These are phyloP conservation scores for Beauveria australis DNA, from an alignment of 2,329 filamentous ascomycete species.

Conservation along the genomic window DNA sequence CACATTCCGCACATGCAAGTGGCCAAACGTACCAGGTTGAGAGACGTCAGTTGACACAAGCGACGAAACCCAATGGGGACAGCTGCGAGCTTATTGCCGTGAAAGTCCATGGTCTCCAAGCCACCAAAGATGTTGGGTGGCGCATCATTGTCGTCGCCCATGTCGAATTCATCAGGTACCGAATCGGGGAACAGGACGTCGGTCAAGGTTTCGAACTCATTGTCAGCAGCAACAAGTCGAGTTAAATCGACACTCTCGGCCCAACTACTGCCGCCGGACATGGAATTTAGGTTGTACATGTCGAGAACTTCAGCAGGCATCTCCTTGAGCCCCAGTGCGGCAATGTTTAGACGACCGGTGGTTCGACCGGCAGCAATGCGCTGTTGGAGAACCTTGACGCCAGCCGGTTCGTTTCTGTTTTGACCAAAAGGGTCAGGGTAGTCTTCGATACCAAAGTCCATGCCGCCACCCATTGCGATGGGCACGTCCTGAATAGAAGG, in stretches of 20 bases:
- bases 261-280: constrained; percentile 62
- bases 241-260: constrained; percentile 85
- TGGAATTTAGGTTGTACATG: constrained; percentile 78
- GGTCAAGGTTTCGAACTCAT: constrained; percentile 68
- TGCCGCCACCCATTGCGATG: constrained; percentile 35
- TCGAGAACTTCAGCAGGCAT: constrained; percentile 76
- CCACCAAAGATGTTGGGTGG: constrained; percentile 72
- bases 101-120: constrained; percentile 73
- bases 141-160: constrained; percentile 51
- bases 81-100: constrained; percentile 68
- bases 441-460: constrained; percentile 41
- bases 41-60: constrained; percentile 63
- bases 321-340: constrained; percentile 68
- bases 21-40: constrained; percentile 52
- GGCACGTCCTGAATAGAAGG: constrained; percentile 23
- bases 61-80: constrained; percentile 70
- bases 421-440: constrained; percentile 65
- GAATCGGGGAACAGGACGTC: constrained; percentile 74
- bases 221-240: constrained; percentile 79
- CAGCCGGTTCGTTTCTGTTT: constrained; percentile 45
- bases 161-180: constrained; percentile 43
- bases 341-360: constrained; percentile 80
- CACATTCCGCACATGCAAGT: not conserved
- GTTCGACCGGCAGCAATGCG: constrained; percentile 65
- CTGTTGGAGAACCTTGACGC: constrained; percentile 61